These are phyloP conservation scores for Phlyctochytrium bullatum DNA, from an alignment of 192 early-diverging fungal genomes.

Conservation along the genomic window DNA sequence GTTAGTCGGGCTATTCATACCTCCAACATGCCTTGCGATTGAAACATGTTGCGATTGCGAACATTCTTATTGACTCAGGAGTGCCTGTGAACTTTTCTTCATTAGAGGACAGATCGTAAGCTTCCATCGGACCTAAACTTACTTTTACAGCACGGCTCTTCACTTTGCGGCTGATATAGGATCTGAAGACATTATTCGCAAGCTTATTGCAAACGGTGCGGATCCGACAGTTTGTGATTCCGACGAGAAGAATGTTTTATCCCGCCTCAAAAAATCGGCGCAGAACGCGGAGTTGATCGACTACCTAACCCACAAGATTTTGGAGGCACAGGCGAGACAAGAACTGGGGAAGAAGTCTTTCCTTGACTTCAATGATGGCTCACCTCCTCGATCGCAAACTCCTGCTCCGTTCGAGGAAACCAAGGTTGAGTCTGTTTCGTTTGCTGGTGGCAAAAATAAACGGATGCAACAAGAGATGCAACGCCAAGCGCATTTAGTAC, in stretches of 20 bases:
- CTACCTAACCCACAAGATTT: conserved; percentile 14
- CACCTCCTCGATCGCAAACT: not conserved
- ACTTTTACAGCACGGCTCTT: conserved; percentile 36
- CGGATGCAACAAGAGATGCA: no score
- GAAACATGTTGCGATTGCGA: conserved; percentile 12
- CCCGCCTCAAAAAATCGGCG: conserved; percentile 13
- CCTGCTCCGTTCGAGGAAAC: not conserved
- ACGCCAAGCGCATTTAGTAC: no score
- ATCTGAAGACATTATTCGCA: conserved; percentile 4
- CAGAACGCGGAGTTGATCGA: conserved; percentile 25
- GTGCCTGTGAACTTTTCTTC: not conserved
- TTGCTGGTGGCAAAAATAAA: no score
- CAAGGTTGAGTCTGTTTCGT: not conserved
- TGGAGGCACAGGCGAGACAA: not conserved
- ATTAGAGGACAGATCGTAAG: not conserved
- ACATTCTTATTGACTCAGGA: conserved; percentile 1
- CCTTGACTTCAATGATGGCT: not conserved
- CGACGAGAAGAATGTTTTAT: conserved; percentile 19
- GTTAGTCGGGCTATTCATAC: conserved; percentile 31
- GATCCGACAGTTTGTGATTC: conserved; percentile 25
- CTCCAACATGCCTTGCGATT: conserved; percentile 37
- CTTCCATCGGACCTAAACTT: no score
- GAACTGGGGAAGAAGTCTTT: not conserved
- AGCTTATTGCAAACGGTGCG: conserved; percentile 26
- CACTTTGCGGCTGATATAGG: conserved; percentile 22